Evolutionary conservation across 805 yeast genomes (phyloP).

Genomic region (Sugiyamaella boreocaroliniensis): DNA sequence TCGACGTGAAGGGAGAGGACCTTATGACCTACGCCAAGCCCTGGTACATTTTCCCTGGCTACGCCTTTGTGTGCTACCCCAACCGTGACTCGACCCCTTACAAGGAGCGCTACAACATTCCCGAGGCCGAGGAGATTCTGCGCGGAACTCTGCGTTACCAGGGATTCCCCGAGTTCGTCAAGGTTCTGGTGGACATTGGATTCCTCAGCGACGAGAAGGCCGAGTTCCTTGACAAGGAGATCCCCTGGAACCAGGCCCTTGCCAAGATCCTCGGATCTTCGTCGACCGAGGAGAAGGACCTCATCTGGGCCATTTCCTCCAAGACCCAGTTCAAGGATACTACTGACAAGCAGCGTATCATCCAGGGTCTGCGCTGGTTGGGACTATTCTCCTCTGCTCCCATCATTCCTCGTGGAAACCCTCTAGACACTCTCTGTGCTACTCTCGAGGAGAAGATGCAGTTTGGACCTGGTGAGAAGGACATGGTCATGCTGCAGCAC

Average conservation of each 20-base stretch:
- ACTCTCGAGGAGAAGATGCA: conserved; percentile 94
- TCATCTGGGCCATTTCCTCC: conserved; percentile 65
- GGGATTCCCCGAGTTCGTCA: conserved; percentile 97
- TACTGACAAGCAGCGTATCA: conserved; percentile 78
- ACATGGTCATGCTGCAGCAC: conserved; percentile 91
- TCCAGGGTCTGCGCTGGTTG: conserved; percentile 88
- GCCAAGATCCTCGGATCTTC: conserved; percentile 67
- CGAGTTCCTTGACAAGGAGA: conserved; percentile 46
- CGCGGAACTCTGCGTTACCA: conserved; percentile 97
- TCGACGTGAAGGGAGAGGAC: conserved; percentile 74
- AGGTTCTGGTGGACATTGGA: conserved; percentile 90
- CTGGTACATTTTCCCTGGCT: conserved; percentile 93
- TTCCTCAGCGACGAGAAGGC: conserved; percentile 73
- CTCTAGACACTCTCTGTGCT: conserved; percentile 94
- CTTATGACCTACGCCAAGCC: conserved; percentile 94
- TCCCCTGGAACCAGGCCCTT: conserved; percentile 86
- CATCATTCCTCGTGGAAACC: conserved; percentile 86
- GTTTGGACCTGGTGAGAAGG: conserved; percentile 92
- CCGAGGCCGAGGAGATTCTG: conserved; percentile 94
- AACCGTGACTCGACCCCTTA: conserved; percentile 96
- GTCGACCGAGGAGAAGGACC: conserved; percentile 63
- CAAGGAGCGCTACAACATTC: conserved; percentile 86
- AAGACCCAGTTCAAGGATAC: conserved; percentile 75
- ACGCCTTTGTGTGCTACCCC: conserved; percentile 90
- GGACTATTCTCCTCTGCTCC: conserved; percentile 75